phyloP scores from a whole-genome alignment of 139 green algal genomes.

The Chlorella sorokiniana region DNA sequence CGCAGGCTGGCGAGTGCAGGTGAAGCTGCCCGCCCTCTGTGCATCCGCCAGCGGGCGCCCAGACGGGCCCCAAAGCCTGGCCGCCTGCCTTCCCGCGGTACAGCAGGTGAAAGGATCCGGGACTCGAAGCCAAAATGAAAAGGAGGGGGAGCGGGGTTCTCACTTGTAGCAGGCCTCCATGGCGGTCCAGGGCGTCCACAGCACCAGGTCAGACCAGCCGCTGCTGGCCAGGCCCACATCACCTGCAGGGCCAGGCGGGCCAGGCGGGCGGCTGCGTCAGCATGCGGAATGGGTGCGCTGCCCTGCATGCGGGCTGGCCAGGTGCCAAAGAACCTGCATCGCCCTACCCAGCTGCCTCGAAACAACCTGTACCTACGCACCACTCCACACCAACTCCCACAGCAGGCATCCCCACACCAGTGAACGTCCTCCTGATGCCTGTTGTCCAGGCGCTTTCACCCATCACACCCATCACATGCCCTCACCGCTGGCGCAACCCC shows the following conservation, averaged over 20 bases:
- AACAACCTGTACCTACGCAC: no score
- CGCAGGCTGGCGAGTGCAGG: no score
- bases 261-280: not conserved
- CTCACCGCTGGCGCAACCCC: not conserved
- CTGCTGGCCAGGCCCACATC: conserved; percentile 54
- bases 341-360: not conserved
- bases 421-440: no score
- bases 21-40: no score
- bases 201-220: conserved; percentile 56
- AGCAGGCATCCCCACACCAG: no score
- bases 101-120: not conserved
- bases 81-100: not conserved
- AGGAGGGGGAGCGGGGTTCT: not conserved
- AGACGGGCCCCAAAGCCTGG: no score
- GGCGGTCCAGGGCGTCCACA: conserved; percentile 66
- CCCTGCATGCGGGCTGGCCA: not conserved
- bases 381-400: no score
- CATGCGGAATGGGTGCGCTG: not conserved
- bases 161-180: conserved; percentile 79
- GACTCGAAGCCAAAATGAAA: not conserved
- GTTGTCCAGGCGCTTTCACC: no score
- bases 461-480: not conserved
- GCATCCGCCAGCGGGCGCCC: no score
- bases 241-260: conserved; percentile 32
- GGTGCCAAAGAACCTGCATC: not conserved